Conservation (phyloP, 2,329 filamentous ascomycete species). For the Magnaporthales sp. region DNA sequence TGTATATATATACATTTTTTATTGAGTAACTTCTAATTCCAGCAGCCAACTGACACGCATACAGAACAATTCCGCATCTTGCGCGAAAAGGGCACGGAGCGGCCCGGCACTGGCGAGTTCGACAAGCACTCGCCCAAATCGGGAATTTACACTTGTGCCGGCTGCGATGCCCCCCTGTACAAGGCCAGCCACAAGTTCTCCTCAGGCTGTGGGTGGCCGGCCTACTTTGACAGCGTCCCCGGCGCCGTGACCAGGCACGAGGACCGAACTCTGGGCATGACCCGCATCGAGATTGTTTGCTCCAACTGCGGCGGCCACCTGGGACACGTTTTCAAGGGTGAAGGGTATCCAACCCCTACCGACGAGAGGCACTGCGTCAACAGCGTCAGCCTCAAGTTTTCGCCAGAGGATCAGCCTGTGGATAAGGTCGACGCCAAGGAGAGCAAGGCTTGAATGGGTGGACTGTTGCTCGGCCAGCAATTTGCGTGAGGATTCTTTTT, state of each 20-base stretch:
- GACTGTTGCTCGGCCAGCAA: background rate
- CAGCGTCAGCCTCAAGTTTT: conserved; percentile 81
- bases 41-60: conserved; percentile 3
- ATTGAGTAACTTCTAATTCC: background rate
- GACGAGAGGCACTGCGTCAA: conserved; percentile 98
- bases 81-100: conserved; percentile 85
- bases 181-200: conserved; percentile 92
- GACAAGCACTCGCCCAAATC: conserved; percentile 72
- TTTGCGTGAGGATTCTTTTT: background rate
- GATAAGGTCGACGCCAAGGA: conserved; percentile 6
- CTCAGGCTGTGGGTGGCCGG: conserved; percentile 94
- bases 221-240: conserved; percentile 92
- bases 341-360: conserved; percentile 75
- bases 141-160: conserved; percentile 83
- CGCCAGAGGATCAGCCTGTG: conserved; percentile 49
- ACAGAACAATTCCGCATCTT: conserved; percentile 93
- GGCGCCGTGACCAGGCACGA: conserved; percentile 78
- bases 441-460: background rate
- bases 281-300: conserved; percentile 87
- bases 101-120: conserved; percentile 69
- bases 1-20: background rate
- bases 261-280: conserved; percentile 72
- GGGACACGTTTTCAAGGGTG: conserved; percentile 87
- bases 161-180: conserved; percentile 82
- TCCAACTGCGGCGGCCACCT: conserved; percentile 88